A percentile compares a stretch with the other conserved stretches of the same genome.
These are phyloP conservation scores for Castanea mollissima DNA, from an alignment of 306 rosid species.

Conservation along the genomic window DNA sequence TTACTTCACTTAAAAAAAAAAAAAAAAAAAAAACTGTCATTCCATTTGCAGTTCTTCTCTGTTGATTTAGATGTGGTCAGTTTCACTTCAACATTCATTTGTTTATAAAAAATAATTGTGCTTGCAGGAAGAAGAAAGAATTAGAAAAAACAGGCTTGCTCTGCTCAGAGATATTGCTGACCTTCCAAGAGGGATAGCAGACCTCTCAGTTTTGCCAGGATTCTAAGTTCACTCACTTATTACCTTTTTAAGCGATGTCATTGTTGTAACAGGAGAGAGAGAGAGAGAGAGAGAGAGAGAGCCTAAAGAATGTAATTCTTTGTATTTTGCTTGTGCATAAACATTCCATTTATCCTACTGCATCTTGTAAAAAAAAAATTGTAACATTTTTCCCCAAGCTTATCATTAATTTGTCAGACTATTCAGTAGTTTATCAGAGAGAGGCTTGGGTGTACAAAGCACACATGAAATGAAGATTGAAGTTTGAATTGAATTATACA, in stretches of 20 bases:
- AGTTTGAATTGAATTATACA: neutral
- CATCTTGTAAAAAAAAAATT: neutral
- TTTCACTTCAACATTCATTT: neutral
- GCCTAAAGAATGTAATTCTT: neutral
- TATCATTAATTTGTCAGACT: neutral
- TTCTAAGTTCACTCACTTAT: slow-evolving; percentile 39
- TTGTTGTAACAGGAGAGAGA: neutral
- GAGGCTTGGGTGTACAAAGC: neutral
- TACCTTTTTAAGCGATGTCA: neutral
- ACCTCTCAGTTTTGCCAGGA: slow-evolving; percentile 77
- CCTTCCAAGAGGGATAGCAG: slow-evolving; percentile 88
- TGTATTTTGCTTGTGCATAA: slow-evolving; percentile 16
- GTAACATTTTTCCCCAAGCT: neutral
- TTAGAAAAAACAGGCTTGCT: slow-evolving; percentile 77
- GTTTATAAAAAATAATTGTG: neutral
- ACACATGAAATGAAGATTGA: neutral
- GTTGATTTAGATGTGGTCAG: neutral
- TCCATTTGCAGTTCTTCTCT: neutral
- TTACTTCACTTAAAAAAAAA: neutral
- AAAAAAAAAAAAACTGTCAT: neutral
- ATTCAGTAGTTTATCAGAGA: too few relatives aligned
- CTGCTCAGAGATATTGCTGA: slow-evolving; percentile 80
- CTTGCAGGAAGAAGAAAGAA: slow-evolving; percentile 67
- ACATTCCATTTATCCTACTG: neutral
- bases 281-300: neutral